Percentiles rank a stretch among this genome's conserved stretches.
These are phyloP conservation scores for Enteropsectra breve DNA, from an alignment of 371 early-diverging fungal species.

Conservation along the genomic window DNA sequence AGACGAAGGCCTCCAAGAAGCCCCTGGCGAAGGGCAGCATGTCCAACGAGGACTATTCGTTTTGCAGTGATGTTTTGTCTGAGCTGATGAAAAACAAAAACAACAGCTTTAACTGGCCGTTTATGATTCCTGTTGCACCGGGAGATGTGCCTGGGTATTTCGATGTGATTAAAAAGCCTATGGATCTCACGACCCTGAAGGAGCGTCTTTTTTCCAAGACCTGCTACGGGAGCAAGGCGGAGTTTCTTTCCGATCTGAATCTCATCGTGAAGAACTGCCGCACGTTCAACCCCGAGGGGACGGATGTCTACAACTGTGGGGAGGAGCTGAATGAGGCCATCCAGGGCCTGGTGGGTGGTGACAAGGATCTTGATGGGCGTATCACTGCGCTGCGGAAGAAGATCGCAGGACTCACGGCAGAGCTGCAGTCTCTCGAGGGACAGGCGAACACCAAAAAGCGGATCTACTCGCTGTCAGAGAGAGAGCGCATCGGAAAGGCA, in stretches of 20 bases:
- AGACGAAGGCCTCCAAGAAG: background rate
- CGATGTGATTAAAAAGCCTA: conserved; percentile 55
- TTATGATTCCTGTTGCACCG: conserved; percentile 55
- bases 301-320: conserved; percentile 67
- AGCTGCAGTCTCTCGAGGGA: conserved; percentile 48
- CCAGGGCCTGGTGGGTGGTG: conserved; percentile 28
- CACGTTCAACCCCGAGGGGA: conserved; percentile 73
- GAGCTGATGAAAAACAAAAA: conserved; percentile 54
- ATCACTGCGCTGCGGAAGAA: conserved; percentile 53
- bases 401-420: conserved; percentile 43
- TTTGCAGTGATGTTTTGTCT: conserved; percentile 42
- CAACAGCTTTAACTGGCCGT: conserved; percentile 56
- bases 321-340: conserved; percentile 45
- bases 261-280: conserved; percentile 75
- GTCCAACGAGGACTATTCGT: conserved; percentile 49
- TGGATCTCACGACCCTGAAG: conserved; percentile 51
- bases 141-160: conserved; percentile 55
- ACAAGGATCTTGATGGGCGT: conserved; percentile 23
- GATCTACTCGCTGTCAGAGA: conserved; percentile 34
- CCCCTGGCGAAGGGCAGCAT: conserved; percentile 23
- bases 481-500: conserved; percentile 37
- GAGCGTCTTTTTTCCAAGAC: conserved; percentile 37
- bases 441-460: conserved; percentile 24
- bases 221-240: conserved; percentile 38
- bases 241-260: conserved; percentile 54